These are phyloP conservation scores for Pulveroboletus sp. DNA, from an alignment of 768 basidiomycete genomes.

Conservation along the genomic window DNA sequence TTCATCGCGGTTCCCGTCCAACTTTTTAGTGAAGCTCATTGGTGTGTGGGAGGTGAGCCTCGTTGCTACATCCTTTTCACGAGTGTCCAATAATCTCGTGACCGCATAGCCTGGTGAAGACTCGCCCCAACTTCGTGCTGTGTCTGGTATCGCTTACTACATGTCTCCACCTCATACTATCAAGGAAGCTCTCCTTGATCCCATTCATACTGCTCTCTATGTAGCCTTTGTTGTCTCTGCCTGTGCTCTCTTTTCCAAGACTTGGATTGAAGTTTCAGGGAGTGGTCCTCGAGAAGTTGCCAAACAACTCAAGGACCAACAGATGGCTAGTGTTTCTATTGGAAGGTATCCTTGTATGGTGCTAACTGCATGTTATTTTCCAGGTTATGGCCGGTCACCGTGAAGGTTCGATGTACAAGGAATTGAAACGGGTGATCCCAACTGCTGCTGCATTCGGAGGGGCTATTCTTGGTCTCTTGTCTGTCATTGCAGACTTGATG, in stretches of 20 bases:
- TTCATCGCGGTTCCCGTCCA: constrained; percentile 82
- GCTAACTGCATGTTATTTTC: not conserved
- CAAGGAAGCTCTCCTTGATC: constrained; percentile 82
- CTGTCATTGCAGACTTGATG: constrained; percentile 89
- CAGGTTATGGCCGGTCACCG: constrained; percentile 86
- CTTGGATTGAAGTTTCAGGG: constrained; percentile 99
- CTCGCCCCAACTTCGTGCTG: constrained; percentile 85
- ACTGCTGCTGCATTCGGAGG: constrained; percentile 97
- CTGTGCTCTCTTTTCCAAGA: constrained; percentile 97
- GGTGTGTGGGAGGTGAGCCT: constrained; percentile 94
- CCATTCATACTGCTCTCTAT: constrained; percentile 89
- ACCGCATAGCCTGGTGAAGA: constrained; percentile 82
- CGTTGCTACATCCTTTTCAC: not conserved
- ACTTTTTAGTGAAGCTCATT: constrained; percentile 83
- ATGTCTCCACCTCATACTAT: constrained; percentile 97
- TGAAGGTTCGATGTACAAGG: constrained; percentile 99
- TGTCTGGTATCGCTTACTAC: constrained; percentile 93
- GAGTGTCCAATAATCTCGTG: not conserved
- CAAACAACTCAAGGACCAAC: constrained; percentile 97
- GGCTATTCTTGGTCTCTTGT: constrained; percentile 89
- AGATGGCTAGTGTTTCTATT: constrained; percentile 58
- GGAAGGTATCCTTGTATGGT: not conserved
- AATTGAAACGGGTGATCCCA: constrained; percentile 95
- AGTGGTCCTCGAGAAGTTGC: constrained; percentile 94
- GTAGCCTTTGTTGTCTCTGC: constrained; percentile 89